Conservation (phyloP, 108 stramenopile genomes). For the Nitzschia sp. region DNA sequence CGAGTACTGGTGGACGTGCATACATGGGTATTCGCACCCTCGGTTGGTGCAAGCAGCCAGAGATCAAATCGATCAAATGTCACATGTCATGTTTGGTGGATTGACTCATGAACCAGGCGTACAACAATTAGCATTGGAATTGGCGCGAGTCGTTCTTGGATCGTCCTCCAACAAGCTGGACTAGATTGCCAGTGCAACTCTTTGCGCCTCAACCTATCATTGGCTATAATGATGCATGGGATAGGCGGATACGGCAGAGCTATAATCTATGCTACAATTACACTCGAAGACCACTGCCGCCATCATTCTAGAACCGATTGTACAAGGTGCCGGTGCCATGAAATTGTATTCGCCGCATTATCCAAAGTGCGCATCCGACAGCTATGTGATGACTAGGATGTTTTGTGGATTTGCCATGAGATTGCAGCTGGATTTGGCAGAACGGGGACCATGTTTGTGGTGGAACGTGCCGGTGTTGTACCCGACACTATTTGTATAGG, state of each 20-base stretch:
- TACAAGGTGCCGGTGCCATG: constrained; percentile 92
- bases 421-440: constrained; percentile 92
- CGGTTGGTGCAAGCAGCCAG: constrained; percentile 66
- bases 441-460: constrained; percentile 81
- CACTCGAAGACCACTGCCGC: constrained; percentile 75
- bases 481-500: constrained; percentile 88
- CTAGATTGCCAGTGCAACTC: constrained; percentile 63
- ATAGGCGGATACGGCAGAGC: constrained; percentile 24
- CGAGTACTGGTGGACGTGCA: constrained; percentile 81
- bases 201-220: constrained; percentile 56
- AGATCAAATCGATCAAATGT: constrained; percentile 63
- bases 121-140: constrained; percentile 40
- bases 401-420: constrained; percentile 88
- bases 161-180: constrained; percentile 33
- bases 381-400: constrained; percentile 69
- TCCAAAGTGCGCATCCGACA: constrained; percentile 49
- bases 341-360: constrained; percentile 76
- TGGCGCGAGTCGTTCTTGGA: constrained; percentile 38
- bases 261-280: constrained; percentile 39
- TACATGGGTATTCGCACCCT: constrained; percentile 84
- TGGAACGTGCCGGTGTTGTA: constrained; percentile 55
- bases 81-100: constrained; percentile 93
- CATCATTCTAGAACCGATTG: constrained; percentile 90
- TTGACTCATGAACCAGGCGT: constrained; percentile 83
- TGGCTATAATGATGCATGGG: constrained; percentile 33